Evolutionary conservation across 352 stramenopile species (phyloP).

Genomic region (Phytophthora sp.): DNA sequence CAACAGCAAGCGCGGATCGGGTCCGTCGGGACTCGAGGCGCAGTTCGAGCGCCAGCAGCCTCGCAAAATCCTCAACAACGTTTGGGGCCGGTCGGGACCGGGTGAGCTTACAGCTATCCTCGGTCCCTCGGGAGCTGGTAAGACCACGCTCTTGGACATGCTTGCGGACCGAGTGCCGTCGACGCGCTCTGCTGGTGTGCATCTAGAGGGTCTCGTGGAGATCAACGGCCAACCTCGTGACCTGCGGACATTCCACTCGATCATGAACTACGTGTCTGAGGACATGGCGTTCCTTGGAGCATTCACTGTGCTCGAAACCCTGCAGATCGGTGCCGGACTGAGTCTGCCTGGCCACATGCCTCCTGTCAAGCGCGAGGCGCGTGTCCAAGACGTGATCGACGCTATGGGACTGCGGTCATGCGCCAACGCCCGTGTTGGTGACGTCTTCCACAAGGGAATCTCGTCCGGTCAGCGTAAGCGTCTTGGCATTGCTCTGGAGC

Average conservation of each 20-base stretch:
- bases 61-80: constrained; percentile 69
- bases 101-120: constrained; percentile 78
- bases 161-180: constrained; percentile 58
- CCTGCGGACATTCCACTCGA: constrained; percentile 50
- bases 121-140: constrained; percentile 67
- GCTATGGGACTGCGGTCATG: constrained; percentile 75
- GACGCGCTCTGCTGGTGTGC: constrained; percentile 28
- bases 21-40: constrained; percentile 29
- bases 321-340: constrained; percentile 71
- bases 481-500: constrained; percentile 94
- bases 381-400: constrained; percentile 74
- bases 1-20: constrained; percentile 33
- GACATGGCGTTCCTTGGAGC: constrained; percentile 71
- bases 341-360: constrained; percentile 59
- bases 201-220: constrained; percentile 59
- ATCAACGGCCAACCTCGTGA: constrained; percentile 63
- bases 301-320: constrained; percentile 76
- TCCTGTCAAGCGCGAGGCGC: constrained; percentile 49
- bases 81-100: constrained; percentile 63
- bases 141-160: constrained; percentile 76
- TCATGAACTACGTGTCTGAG: constrained; percentile 78
- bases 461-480: constrained; percentile 91
- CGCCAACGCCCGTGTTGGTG: constrained; percentile 73
- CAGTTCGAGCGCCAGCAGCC: constrained; percentile 42
- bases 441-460: constrained; percentile 89